Evolutionary conservation across 441 rosid species (phyloP).

Genomic region (Erodium trifolium): DNA sequence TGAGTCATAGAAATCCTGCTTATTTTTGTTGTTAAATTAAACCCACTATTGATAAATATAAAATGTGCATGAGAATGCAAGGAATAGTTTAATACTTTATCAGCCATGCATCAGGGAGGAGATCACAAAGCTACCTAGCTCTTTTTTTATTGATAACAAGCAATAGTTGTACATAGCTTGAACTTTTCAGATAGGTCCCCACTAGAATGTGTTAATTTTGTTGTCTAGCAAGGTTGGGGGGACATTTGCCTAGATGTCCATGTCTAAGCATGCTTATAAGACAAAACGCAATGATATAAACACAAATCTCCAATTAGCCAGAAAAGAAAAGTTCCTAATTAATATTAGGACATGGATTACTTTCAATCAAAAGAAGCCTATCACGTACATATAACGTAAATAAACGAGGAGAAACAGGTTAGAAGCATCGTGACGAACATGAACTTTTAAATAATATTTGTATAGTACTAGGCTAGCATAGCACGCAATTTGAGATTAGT

Average conservation of each 20-base stretch:
- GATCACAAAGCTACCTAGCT: neutral
- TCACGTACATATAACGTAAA: neutral
- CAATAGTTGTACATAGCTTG: neutral
- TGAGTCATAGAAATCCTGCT: neutral
- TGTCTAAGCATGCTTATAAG: slow-evolving; percentile 30
- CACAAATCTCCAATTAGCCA: slow-evolving; percentile 14
- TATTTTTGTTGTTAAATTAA: neutral
- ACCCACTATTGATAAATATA: neutral
- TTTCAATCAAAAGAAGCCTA: slow-evolving; percentile 21
- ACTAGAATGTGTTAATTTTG: slow-evolving; percentile 35
- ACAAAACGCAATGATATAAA: slow-evolving; percentile 23
- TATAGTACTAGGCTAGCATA: neutral
- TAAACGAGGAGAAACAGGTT: slow-evolving; percentile 9
- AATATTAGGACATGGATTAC: slow-evolving; percentile 22
- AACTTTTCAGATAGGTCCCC: slow-evolving; percentile 17
- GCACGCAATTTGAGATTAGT: neutral
- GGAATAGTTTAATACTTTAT: neutral
- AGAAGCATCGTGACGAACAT: slow-evolving; percentile 8
- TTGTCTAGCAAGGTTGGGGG: slow-evolving; percentile 25
- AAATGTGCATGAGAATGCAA: slow-evolving; percentile 3
- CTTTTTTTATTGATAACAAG: neutral
- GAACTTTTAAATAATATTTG: neutral
- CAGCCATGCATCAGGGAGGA: neutral
- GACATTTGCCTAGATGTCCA: slow-evolving; percentile 31
- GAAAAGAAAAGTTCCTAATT: neutral